A percentile compares a stretch with the other conserved stretches of the same genome.
Evolutionary conservation across 148 eudicot species (phyloP).

Genomic region (Cornus suecica): DNA sequence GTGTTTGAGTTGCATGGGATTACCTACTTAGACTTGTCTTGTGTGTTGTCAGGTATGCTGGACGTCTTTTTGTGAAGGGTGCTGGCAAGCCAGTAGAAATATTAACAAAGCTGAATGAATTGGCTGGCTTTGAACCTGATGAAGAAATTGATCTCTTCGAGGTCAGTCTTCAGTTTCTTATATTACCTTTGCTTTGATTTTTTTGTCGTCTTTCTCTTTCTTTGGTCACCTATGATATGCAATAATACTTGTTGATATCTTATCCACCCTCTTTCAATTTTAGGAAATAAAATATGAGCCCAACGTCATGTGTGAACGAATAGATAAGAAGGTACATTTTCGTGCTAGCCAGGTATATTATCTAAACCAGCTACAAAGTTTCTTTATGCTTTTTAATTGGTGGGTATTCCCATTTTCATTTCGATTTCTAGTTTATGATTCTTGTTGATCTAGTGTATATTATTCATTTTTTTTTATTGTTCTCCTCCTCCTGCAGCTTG

Average conservation of each 20-base stretch:
- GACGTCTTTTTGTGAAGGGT: constrained; percentile 77
- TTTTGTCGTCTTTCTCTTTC: not conserved
- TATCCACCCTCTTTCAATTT: constrained; percentile 13
- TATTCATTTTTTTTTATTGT: not conserved
- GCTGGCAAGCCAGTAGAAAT: constrained; percentile 66
- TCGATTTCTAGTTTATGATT: not conserved
- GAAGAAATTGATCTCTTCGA: constrained; percentile 86
- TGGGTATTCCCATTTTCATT: not conserved
- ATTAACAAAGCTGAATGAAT: constrained; percentile 60
- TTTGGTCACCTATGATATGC: constrained; percentile 6
- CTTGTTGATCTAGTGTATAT: not conserved
- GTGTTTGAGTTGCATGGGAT: constrained; percentile 5
- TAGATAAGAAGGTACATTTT: constrained; percentile 65
- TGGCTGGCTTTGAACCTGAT: constrained; percentile 81
- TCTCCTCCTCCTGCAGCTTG: constrained; percentile 44
- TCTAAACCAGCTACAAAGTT: not conserved
- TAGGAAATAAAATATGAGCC: constrained; percentile 98
- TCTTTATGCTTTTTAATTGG: not conserved
- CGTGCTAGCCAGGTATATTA: constrained; percentile 65
- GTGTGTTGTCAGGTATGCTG: constrained; percentile 59
- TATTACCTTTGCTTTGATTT: not conserved
- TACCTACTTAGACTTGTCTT: not conserved
- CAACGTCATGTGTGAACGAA: constrained; percentile 84
- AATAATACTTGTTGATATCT: not conserved
- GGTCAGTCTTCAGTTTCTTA: constrained; percentile 34